These are phyloP conservation scores for Halophytophthora batemanensis DNA, from an alignment of 352 stramenopile genomes.

Conservation along the genomic window DNA sequence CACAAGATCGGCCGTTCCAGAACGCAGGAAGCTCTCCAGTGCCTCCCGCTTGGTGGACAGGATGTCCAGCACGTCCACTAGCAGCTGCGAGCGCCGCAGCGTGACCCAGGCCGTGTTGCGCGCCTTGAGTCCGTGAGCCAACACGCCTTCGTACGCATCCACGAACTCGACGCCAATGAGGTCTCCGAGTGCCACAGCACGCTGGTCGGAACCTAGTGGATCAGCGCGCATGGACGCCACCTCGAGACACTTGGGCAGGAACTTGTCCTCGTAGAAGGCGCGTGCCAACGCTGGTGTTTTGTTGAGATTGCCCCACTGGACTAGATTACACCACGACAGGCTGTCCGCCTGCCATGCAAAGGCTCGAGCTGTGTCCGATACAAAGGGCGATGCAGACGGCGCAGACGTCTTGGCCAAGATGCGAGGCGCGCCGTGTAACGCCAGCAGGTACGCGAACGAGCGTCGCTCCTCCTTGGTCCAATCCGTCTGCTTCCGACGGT, in stretches of 20 bases:
- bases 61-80: slow-evolving; percentile 68
- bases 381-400: slow-evolving; percentile 26
- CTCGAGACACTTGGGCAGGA: slow-evolving; percentile 69
- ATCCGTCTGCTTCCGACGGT: slow-evolving; percentile 74
- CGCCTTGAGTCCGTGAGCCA: slow-evolving; percentile 82
- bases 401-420: slow-evolving; percentile 62
- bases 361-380: slow-evolving; percentile 29
- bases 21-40: slow-evolving; percentile 56
- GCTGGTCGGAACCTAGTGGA: slow-evolving; percentile 71
- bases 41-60: slow-evolving; percentile 34
- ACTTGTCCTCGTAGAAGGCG: slow-evolving; percentile 72
- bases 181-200: slow-evolving; percentile 64
- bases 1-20: slow-evolving; percentile 54
- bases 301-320: slow-evolving; percentile 80
- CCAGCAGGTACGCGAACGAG: slow-evolving; percentile 77
- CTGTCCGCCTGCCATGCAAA: slow-evolving; percentile 81
- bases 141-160: slow-evolving; percentile 76
- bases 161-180: slow-evolving; percentile 86
- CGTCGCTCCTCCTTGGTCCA: slow-evolving; percentile 87
- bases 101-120: slow-evolving; percentile 83
- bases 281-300: slow-evolving; percentile 64
- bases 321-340: slow-evolving; percentile 80
- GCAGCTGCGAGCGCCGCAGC: slow-evolving; percentile 69
- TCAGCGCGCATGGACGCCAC: slow-evolving; percentile 80
- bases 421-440: slow-evolving; percentile 66